Evolutionary conservation across 2,329 filamentous ascomycete species (phyloP), one percentile per base, ranked within the genome.

Genomic region (Botrytis pseudocinerea): DNA sequence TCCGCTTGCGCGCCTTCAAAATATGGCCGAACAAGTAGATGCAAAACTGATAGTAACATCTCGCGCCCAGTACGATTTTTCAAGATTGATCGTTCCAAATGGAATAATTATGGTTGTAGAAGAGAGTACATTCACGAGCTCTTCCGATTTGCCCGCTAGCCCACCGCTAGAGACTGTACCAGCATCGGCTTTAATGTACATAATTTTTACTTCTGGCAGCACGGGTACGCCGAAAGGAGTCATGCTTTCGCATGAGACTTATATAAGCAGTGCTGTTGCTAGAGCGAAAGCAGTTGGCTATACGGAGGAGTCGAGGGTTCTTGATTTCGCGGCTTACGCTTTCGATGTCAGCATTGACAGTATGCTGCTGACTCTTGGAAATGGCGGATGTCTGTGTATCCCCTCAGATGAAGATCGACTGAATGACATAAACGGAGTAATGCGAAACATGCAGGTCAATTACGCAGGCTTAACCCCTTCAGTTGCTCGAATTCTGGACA

Each of bases 331-430:
- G 35, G 76, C 80, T 1, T 82, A 84, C 70, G 82, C 82, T 18
- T 84, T 84, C 63, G 83, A 84, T 76, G 82, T 80, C 61, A 81
- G 81, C 35, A 77, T 70, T 80, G 4, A 72, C 69, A 16, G 73
- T 77, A 4, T 78, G 68, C 38, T 70, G 46, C 44, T 85, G 18
- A 79, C 79, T 32, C 73, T 79, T 38, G 83, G 83, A 48, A 83
- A 81, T 40, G 83, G 83, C 32, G 83, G 81, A 10, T 82, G 80
- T 65, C 77, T 84, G 4, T 84, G 83, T 62, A 79, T 84, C 14
- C 82, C 83, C 1, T 82, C 80, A 0, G 82, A 84, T 42, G 78
- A 82, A 9, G 78, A 82, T 22, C 78, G 82, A 42, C 75, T 83
- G 60, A 82, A 83, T 61, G 78, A 83, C 65, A 77, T 84, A 25